Conservation (phyloP, 148 eudicot genomes). For the Gaultheria prostrata region DNA sequence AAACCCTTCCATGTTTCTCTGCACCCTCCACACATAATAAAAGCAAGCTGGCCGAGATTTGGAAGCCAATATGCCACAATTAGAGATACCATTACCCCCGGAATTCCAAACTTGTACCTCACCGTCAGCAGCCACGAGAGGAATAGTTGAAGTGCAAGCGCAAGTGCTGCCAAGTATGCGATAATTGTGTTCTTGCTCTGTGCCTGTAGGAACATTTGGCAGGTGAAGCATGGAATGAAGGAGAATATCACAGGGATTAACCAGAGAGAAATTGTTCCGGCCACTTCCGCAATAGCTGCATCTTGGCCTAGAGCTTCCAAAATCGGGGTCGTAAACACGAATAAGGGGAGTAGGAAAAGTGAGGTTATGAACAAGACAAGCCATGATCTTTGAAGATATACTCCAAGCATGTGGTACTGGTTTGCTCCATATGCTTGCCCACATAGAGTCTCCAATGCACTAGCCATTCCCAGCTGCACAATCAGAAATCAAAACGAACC, state of each 20-base stretch:
- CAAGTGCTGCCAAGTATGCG: constrained; percentile 11
- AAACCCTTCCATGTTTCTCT: constrained; percentile 37
- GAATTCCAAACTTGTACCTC: constrained; percentile 26
- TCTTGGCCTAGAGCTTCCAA: constrained; percentile 10
- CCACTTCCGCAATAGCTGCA: not conserved
- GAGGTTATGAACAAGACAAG: no score
- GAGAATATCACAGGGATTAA: not conserved
- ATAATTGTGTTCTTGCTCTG: constrained; percentile 13
- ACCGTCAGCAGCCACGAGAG: constrained; percentile 35
- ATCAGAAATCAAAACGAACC: not conserved
- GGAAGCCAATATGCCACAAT: constrained; percentile 30
- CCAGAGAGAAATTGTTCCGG: not conserved
- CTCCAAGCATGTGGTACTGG: no score
- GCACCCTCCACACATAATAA: constrained; percentile 27
- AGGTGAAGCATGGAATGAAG: constrained; percentile 6
- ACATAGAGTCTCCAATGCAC: constrained; percentile 27
- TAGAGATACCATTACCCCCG: constrained; percentile 31
- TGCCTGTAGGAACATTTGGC: constrained; percentile 14
- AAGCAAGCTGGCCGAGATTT: constrained; percentile 24
- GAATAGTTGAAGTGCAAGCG: constrained; percentile 15
- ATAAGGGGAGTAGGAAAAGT: not conserved
- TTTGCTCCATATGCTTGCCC: no score
- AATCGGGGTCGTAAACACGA: not conserved
- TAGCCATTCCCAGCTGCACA: constrained; percentile 38
- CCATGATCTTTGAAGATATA: no score